These are phyloP conservation scores for Rhipidocladum racemiflorum DNA, from an alignment of 176 grass and related monocot species.

Conservation along the genomic window DNA sequence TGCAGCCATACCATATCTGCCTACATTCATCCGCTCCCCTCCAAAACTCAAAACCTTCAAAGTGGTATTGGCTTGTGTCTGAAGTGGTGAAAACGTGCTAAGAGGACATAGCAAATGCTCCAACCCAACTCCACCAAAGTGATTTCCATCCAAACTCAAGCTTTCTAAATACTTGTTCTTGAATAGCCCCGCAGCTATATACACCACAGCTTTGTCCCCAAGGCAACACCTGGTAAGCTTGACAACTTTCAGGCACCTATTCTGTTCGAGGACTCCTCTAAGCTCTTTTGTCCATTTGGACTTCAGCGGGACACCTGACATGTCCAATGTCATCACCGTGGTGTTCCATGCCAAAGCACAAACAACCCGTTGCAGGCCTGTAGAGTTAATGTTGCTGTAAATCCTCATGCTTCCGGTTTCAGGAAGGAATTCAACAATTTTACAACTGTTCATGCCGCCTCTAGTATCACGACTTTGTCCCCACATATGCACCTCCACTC, in stretches of 20 bases:
- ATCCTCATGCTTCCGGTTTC: constrained; percentile 66
- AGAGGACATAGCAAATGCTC: constrained; percentile 85
- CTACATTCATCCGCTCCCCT: constrained; percentile 51
- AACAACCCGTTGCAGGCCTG: constrained; percentile 49
- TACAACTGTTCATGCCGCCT: constrained; percentile 31
- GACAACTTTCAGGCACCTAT: constrained; percentile 60
- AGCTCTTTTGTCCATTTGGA: constrained; percentile 84
- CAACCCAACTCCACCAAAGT: constrained; percentile 67
- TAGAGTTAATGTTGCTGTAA: constrained; percentile 51
- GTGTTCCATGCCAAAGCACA: constrained; percentile 86
- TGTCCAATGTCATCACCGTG: constrained; percentile 62
- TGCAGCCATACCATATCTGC: constrained; percentile 53
- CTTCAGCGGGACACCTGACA: constrained; percentile 63
- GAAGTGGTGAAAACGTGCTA: constrained; percentile 75
- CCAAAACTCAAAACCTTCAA: constrained; percentile 74
- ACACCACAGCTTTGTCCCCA: constrained; percentile 69
- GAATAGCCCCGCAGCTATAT: constrained; percentile 93
- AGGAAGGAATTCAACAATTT: constrained; percentile 75
- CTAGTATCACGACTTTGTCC: constrained; percentile 30
- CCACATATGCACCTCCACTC: constrained; percentile 84
- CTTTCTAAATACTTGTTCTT: constrained; percentile 73
- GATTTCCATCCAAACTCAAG: constrained; percentile 72
- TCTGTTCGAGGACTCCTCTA: constrained; percentile 67
- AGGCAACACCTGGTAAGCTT: constrained; percentile 69
- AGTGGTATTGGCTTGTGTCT: constrained; percentile 75